Percentiles rank a stretch among this genome's conserved stretches.
Conservation (phyloP, 257 asterid genomes). For the Solanum peruvianum region DNA sequence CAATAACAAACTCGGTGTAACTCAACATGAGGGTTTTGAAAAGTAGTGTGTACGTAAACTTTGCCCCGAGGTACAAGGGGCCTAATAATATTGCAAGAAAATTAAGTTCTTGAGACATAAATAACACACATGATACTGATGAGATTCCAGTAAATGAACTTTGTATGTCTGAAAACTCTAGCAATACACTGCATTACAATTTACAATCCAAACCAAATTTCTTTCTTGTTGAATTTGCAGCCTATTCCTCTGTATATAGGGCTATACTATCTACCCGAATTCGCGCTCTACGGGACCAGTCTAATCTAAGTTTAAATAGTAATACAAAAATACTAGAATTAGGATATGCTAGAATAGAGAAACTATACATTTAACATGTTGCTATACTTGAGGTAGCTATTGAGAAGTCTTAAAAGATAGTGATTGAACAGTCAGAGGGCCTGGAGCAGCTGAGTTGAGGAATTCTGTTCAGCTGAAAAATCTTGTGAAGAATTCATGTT, state of each 20-base stretch:
- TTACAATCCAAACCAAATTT: not conserved
- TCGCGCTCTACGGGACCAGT: not conserved
- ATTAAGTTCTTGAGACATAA: not conserved
- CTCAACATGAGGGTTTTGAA: not conserved
- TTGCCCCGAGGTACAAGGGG: not conserved
- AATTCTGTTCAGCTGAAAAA: conserved; percentile 18
- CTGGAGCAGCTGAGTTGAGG: not conserved
- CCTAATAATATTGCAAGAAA: not conserved
- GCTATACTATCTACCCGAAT: not conserved
- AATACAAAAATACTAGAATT: not conserved
- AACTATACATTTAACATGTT: conserved; percentile 4
- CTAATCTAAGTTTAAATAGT: not conserved
- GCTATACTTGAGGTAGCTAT: conserved; percentile 1
- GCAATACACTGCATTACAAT: not conserved
- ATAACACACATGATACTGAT: not conserved
- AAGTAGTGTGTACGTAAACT: not conserved
- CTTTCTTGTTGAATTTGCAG: not conserved
- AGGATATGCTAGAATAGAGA: not conserved
- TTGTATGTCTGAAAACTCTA: not conserved
- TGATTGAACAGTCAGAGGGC: conserved; percentile 9
- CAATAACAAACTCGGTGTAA: not conserved
- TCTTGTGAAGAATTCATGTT: conserved; percentile 80
- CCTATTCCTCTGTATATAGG: not conserved
- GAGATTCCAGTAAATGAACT: not conserved
- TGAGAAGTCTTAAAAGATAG: conserved; percentile 7